Conservation (phyloP, 305 asterid species). For the Rubia tinctorum region DNA sequence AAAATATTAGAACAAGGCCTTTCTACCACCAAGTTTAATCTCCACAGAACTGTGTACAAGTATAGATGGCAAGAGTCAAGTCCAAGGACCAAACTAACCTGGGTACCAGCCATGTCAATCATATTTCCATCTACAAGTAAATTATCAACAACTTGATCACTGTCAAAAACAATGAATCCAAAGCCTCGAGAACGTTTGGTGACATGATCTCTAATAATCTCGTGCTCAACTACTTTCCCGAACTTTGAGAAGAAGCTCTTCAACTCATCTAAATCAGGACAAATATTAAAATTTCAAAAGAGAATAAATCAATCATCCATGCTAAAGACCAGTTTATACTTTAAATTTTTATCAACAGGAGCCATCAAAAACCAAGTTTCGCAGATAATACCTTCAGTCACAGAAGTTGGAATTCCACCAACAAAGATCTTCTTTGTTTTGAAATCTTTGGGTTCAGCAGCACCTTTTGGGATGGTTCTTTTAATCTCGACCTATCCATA, state of each 20-base stretch:
- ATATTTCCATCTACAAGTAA: conserved; percentile 76
- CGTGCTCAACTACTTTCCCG: conserved; percentile 86
- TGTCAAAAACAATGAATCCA: conserved; percentile 88
- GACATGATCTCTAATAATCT: conserved; percentile 84
- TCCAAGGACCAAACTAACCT: conserved; percentile 50
- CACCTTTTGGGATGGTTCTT: conserved; percentile 90
- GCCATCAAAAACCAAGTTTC: not conserved
- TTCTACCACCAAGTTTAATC: not conserved
- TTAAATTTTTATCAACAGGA: not conserved
- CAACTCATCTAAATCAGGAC: conserved; percentile 55
- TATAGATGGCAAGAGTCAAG: conserved; percentile 11
- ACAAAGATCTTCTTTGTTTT: conserved; percentile 86
- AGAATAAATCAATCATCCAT: not conserved
- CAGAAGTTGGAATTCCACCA: conserved; percentile 85
- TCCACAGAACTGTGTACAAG: conserved; percentile 17
- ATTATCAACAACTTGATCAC: conserved; percentile 75
- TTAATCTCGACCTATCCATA: conserved; percentile 80
- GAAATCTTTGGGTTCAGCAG: conserved; percentile 82
- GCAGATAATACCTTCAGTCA: conserved; percentile 56
- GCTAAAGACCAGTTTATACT: not conserved
- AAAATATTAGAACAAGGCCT: not conserved
- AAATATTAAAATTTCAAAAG: not conserved
- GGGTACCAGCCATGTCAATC: conserved; percentile 90
- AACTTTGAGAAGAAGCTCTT: conserved; percentile 74
- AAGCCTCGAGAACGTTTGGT: conserved; percentile 93